Evolutionary conservation across 257 asterid genomes (phyloP).

Genomic region (Cinchona pubescens): DNA sequence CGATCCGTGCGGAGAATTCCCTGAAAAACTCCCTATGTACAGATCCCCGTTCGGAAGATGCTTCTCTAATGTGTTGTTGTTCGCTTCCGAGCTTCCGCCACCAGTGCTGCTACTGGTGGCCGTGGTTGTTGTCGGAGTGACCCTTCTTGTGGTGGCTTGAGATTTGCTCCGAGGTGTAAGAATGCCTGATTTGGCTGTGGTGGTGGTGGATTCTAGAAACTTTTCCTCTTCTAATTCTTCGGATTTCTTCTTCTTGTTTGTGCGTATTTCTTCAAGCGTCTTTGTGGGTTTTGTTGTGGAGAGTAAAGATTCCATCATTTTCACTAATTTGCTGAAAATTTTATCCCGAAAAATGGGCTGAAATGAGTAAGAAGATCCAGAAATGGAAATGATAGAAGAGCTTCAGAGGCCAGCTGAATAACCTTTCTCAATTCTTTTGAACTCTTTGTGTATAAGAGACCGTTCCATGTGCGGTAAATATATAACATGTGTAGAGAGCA

Average conservation of each 20-base stretch:
- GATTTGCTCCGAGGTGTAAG: slow-evolving; percentile 71
- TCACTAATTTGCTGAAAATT: not conserved
- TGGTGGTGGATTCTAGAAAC: slow-evolving; percentile 27
- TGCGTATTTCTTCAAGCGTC: slow-evolving; percentile 15
- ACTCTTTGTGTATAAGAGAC: too few relatives aligned
- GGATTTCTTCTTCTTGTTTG: slow-evolving; percentile 22
- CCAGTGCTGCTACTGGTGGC: slow-evolving; percentile 7
- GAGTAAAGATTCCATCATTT: slow-evolving; percentile 51
- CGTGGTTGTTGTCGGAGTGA: slow-evolving; percentile 61
- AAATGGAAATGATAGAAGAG: not conserved
- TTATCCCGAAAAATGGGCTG: not conserved
- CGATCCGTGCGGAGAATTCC: slow-evolving; percentile 81
- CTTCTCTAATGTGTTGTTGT: slow-evolving; percentile 39
- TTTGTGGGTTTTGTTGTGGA: slow-evolving; percentile 21
- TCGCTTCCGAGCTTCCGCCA: not conserved
- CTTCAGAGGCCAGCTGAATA: slow-evolving; percentile 24
- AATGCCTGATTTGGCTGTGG: slow-evolving; percentile 72
- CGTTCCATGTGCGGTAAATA: too few relatives aligned
- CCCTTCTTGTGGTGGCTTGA: slow-evolving; percentile 64
- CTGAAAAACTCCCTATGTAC: slow-evolving; percentile 74
- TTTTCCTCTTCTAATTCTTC: slow-evolving; percentile 32
- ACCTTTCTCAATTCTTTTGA: too few relatives aligned
- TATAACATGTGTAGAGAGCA: too few relatives aligned
- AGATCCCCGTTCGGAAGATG: slow-evolving; percentile 92
- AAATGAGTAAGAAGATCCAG: not conserved